These are phyloP conservation scores for Ilex paraguariensis DNA, from an alignment of 305 asterid species.

Conservation along the genomic window DNA sequence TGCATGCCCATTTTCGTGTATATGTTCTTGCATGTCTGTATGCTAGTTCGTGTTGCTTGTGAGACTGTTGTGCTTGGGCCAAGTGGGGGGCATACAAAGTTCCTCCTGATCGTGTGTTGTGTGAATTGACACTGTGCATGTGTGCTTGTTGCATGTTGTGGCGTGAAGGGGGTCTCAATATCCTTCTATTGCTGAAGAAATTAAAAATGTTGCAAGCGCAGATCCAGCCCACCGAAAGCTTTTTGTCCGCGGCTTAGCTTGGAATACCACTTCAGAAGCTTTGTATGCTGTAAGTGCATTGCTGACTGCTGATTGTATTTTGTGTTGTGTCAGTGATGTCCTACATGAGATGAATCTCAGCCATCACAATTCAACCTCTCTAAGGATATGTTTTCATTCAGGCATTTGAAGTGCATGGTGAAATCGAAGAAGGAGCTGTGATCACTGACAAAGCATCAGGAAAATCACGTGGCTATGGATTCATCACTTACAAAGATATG, in stretches of 20 bases:
- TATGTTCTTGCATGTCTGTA: neutral
- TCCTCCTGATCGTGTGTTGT: slow-evolving; percentile 36
- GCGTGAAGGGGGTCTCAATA: slow-evolving; percentile 86
- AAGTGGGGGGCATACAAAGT: slow-evolving; percentile 20
- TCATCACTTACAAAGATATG: slow-evolving; percentile 71
- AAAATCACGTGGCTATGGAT: slow-evolving; percentile 83
- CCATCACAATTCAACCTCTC: neutral
- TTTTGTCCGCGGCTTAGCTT: slow-evolving; percentile 94
- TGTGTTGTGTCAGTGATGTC: slow-evolving; percentile 28
- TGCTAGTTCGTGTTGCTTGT: slow-evolving; percentile 19
- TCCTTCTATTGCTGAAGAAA: slow-evolving; percentile 92
- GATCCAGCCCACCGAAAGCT: slow-evolving; percentile 98
- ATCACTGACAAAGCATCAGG: slow-evolving; percentile 73
- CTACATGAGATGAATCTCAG: slow-evolving; percentile 13
- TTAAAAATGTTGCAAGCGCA: slow-evolving; percentile 89
- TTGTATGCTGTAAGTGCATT: slow-evolving; percentile 95
- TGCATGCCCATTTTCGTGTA: neutral
- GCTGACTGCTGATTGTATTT: slow-evolving; percentile 46
- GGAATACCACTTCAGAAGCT: slow-evolving; percentile 86
- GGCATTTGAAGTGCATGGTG: slow-evolving; percentile 87
- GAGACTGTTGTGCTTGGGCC: slow-evolving; percentile 11
- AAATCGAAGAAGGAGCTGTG: slow-evolving; percentile 71
- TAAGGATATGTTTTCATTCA: slow-evolving; percentile 22
- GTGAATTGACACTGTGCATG: slow-evolving; percentile 70
- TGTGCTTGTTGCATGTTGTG: slow-evolving; percentile 93